Evolutionary conservation across 2,329 filamentous ascomycete genomes (phyloP).

Genomic region (Lasiodiplodia citricola): DNA sequence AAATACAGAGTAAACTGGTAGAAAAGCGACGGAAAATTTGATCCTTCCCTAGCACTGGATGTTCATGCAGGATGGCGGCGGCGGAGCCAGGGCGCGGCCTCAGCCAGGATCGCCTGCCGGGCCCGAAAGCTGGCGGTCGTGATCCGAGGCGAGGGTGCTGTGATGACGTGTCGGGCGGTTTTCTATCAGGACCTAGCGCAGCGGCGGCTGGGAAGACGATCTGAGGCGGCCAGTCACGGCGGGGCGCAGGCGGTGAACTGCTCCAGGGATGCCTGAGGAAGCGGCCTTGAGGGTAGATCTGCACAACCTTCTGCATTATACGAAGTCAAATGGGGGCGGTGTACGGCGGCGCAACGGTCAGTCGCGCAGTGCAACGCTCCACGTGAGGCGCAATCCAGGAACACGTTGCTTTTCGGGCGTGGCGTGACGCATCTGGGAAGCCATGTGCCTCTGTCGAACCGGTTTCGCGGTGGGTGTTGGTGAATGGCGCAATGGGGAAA

Average conservation of each 20-base stretch:
- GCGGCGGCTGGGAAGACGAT: neutral
- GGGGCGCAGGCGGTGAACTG: slow-evolving; percentile 42
- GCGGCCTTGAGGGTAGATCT: slow-evolving; percentile 39
- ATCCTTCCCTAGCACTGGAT: slow-evolving; percentile 26
- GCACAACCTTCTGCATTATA: slow-evolving; percentile 34
- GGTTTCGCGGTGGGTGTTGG: neutral
- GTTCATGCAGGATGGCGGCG: slow-evolving; percentile 36
- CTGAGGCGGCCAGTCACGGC: slow-evolving; percentile 44
- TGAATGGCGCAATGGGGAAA: slow-evolving; percentile 6
- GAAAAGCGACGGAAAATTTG: slow-evolving; percentile 40
- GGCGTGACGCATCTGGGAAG: slow-evolving; percentile 11
- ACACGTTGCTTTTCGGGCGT: slow-evolving; percentile 22
- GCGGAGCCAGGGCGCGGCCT: slow-evolving; percentile 28
- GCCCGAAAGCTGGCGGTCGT: neutral
- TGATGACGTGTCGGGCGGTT: slow-evolving; percentile 23
- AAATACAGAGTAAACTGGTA: neutral
- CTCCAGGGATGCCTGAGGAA: slow-evolving; percentile 39
- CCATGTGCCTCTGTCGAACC: neutral
- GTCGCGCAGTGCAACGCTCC: neutral
- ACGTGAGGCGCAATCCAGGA: slow-evolving; percentile 21
- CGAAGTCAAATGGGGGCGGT: neutral
- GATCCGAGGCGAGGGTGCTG: neutral
- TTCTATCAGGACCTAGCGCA: neutral
- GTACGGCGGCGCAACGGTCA: neutral
- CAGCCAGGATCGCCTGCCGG: slow-evolving; percentile 22